Base-by-base conservation (phyloP, 257 asterid species). In the Anisodus tanguticus region DNA sequence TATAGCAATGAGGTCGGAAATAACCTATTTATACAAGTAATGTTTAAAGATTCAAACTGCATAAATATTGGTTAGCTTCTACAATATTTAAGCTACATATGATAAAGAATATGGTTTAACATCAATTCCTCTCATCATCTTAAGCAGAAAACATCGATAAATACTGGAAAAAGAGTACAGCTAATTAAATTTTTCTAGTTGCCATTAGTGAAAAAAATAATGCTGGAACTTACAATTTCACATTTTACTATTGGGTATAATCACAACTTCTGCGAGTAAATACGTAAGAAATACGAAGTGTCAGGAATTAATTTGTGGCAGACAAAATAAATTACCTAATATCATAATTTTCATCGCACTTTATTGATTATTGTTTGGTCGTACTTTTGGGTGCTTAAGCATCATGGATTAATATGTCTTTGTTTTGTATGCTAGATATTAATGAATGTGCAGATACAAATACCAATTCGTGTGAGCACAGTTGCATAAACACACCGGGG, bases 401-500 rank as follows among this genome's bases (percentile, higher is more conserved):
- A 4, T 11, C 17, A 17, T 12, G 0, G 8, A 54, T 9, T 4
- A 49, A 12, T 55, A 37, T 9, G 45, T 17, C 43, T 37, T 12
- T 79, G 35, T 83, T 69, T 70, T 85, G 76, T 85, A 69, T 12
- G 47, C 60, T 51, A 92, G 95, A 92, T 85, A 83, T 87, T 37
- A 84, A 90, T 53, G 91, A 91, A 79, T 92, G 93, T 49, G 80
- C 67, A 55, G 87, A 88, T 31, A 72, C 90, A 22, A 84, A 51
- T 67, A 71, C 45, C 0, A 86, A 89, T 64, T 57, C 70, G 2
- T 90, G 94, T 62, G 88, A 84, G 26, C 80, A 47, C 19, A 51
- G 45, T 3, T 92, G 96, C 82, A 83, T 9, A 5, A 92, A 89
- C 62, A 57, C 71, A 26, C 77, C 57, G n/a, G 97, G 94, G 2